These are phyloP conservation scores for Apophysomyces variabilis DNA, from an alignment of 371 early-diverging fungal species.

Conservation along the genomic window DNA sequence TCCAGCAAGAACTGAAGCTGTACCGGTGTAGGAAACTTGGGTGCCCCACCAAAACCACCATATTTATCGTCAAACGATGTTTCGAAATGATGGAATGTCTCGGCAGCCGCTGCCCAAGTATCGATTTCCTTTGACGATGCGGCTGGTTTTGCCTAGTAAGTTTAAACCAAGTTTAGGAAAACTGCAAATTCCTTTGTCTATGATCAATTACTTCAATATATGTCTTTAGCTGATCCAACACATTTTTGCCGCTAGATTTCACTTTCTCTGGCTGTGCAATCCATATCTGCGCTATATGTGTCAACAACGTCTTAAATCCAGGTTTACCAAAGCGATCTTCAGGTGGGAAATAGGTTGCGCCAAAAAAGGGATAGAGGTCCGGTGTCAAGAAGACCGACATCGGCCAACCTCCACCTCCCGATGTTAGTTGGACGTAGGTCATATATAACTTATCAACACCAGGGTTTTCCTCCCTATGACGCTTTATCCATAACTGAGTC, in stretches of 20 bases:
- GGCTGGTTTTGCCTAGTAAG: slow-evolving; percentile 28
- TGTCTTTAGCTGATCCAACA: slow-evolving; percentile 46
- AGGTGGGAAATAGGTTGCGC: slow-evolving; percentile 72
- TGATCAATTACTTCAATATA: slow-evolving; percentile 32
- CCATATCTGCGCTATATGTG: slow-evolving; percentile 55
- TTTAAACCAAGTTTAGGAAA: neutral
- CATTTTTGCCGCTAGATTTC: slow-evolving; percentile 39
- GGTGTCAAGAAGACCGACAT: slow-evolving; percentile 70
- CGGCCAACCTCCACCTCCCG: slow-evolving; percentile 72
- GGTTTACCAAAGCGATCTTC: slow-evolving; percentile 53
- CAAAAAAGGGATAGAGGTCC: slow-evolving; percentile 68
- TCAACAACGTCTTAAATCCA: slow-evolving; percentile 57
- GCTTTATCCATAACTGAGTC: neutral
- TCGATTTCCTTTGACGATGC: slow-evolving; percentile 12
- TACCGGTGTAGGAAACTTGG: slow-evolving; percentile 73
- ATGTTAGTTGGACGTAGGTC: slow-evolving; percentile 52
- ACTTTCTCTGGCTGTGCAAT: slow-evolving; percentile 39
- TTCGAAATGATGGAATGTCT: slow-evolving; percentile 44
- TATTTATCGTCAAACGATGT: slow-evolving; percentile 49
- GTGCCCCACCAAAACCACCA: slow-evolving; percentile 68
- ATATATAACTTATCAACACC: slow-evolving; percentile 73
- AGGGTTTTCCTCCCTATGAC: slow-evolving; percentile 66
- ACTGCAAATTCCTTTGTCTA: neutral
- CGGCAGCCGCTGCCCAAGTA: slow-evolving; percentile 25
- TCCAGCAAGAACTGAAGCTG: slow-evolving; percentile 60